Base-by-base conservation (phyloP, 371 early-diverging fungal species). In the Capillidium rhysosporum region DNA sequence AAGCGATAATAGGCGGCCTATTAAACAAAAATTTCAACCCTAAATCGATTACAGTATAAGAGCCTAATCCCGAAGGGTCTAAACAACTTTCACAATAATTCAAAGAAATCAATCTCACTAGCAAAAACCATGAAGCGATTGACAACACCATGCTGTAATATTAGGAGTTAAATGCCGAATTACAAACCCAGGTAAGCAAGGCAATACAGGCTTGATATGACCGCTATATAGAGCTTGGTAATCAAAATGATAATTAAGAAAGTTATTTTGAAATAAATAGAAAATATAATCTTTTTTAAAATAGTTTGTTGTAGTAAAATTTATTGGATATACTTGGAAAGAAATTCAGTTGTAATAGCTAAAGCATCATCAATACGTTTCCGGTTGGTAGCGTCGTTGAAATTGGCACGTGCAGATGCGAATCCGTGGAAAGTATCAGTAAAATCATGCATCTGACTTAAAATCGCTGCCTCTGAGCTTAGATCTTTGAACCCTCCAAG, bases 1-100 rank as follows among this genome's bases (percentile, higher is more conserved):
- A 79, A 59, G 89, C 91, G 56, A 91, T 93, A 55, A 71, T 92
- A 31, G 86, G 84, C 10, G 94, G 94, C 28, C 75, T 93, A 41
- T 62, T 84, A 52, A 61, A 80, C 49, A 72, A 70, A 10, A 86
- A 86, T 9, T 84, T 80, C 63, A 76, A 80, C 20, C 62, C 78
- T 9, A 59, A 71, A 18, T 65, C 70, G 56, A 68, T 91, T 21
- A 70, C 71, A 40, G 89, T 89, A 56, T 82, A 86, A 23, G 94
- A 93, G 59, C 90, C 91, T 5, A 68, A 74, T 56, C 73, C 68
- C 20, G 73, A 71, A 52, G 74, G 80, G 40, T 69, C 74, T 23
- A 63, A 72, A 29, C 78, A 83, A 49, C 72, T 90, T 65, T 63
- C 73, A 51, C 44, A 60, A 25, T 75, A 70, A 53, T 85, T 80